These are phyloP conservation scores for Cucurbita ficifolia DNA, from an alignment of 306 rosid species.

Conservation along the genomic window DNA sequence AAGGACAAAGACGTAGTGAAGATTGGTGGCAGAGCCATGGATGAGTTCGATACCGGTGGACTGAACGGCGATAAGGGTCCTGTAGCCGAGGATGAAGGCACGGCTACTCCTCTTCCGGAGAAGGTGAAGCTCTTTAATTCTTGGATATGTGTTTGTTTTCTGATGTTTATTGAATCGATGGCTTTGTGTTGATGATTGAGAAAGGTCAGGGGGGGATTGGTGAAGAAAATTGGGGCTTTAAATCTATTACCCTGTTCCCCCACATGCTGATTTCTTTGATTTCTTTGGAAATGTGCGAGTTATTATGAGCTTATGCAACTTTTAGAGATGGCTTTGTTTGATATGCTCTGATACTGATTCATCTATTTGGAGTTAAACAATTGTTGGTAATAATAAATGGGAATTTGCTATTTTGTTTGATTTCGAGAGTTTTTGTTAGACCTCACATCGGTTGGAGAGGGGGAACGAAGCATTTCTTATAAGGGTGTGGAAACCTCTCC, in stretches of 20 bases:
- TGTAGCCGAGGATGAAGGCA: slow-evolving; percentile 56
- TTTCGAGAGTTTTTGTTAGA: neutral
- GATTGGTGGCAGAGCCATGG: slow-evolving; percentile 36
- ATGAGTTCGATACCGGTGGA: slow-evolving; percentile 66
- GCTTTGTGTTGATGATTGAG: neutral
- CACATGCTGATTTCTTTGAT: neutral
- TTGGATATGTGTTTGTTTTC: neutral
- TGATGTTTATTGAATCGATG: neutral
- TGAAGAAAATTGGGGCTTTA: neutral
- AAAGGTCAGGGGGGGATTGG: neutral
- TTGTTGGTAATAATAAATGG: neutral
- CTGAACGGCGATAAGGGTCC: slow-evolving; percentile 56
- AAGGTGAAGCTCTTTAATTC: slow-evolving; percentile 30
- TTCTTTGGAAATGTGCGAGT: neutral
- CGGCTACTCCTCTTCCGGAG: slow-evolving; percentile 66
- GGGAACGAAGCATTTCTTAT: too few species aligned
- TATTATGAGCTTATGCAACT: neutral
- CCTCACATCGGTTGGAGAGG: too few species aligned
- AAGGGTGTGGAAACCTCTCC: too few species aligned
- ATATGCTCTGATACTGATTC: neutral
- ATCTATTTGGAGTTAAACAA: neutral
- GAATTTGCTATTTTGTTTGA: neutral
- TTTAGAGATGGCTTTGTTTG: neutral
- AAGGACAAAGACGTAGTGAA: slow-evolving; percentile 5
- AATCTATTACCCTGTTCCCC: neutral